Conservation (phyloP, 2,329 filamentous ascomycete genomes). For the Penicillium paneum region DNA sequence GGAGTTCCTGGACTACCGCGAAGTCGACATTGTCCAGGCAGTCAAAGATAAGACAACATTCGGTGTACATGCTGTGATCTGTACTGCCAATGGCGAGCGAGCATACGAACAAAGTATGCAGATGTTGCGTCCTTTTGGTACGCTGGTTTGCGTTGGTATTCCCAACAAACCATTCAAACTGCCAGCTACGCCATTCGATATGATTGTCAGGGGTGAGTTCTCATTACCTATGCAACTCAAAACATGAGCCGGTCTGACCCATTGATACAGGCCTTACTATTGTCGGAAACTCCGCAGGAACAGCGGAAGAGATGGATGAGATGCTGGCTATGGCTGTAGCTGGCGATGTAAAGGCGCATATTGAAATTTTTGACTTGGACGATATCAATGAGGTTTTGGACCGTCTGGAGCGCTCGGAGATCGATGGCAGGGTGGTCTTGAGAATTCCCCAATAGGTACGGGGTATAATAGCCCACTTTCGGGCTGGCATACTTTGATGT, state of each 20-base stretch:
- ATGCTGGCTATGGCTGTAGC: slow-evolving; percentile 44
- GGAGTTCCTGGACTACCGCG: slow-evolving; percentile 35
- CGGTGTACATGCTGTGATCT: slow-evolving; percentile 48
- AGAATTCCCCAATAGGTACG: slow-evolving; percentile 27
- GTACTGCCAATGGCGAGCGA: slow-evolving; percentile 45
- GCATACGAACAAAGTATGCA: slow-evolving; percentile 46
- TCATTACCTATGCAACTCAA: too few relatives aligned
- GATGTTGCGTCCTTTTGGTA: slow-evolving; percentile 46
- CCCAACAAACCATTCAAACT: slow-evolving; percentile 45
- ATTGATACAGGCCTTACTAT: slow-evolving; percentile 39
- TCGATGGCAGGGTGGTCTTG: slow-evolving; percentile 39
- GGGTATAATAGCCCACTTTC: not conserved
- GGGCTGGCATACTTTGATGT: not conserved
- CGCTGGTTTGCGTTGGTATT: slow-evolving; percentile 49
- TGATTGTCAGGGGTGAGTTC: slow-evolving; percentile 45
- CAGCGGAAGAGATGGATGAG: slow-evolving; percentile 46
- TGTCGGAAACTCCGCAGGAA: slow-evolving; percentile 48
- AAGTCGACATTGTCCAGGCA: slow-evolving; percentile 38
- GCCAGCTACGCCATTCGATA: slow-evolving; percentile 47
- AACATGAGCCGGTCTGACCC: not conserved
- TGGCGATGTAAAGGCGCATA: slow-evolving; percentile 40
- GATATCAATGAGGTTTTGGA: slow-evolving; percentile 36
- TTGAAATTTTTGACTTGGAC: slow-evolving; percentile 37
- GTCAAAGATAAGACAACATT: slow-evolving; percentile 43
- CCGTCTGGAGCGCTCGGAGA: slow-evolving; percentile 35